Base-by-base conservation (phyloP, 163 green algal genomes). In the Scenedesmus sp. region DNA sequence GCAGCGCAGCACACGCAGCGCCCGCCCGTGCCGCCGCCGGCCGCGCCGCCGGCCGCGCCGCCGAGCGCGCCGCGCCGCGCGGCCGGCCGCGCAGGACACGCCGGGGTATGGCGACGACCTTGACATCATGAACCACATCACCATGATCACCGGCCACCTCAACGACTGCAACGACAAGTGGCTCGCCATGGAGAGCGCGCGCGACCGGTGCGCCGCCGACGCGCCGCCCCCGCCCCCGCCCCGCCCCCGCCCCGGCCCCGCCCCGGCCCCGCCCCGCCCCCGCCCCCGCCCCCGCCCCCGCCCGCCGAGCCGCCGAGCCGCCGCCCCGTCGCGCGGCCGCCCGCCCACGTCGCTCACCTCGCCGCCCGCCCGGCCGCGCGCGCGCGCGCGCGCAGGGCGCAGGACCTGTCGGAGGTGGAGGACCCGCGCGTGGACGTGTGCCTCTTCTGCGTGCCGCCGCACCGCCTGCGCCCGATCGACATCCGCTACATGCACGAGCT, bases 81-180 rank as follows among this genome's bases (percentile, higher is more conserved):
- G n/a, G n/a, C n/a, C n/a, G n/a, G 7, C 39, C 39, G 39, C 85
- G 60, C 87, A 92, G 76, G 90, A 95, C 84, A 95, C 90, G 0
- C 90, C 91, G n/a, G 91, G 91, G 34, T 94, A 95, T 76, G 89
- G 91, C 22, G 91, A 95, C 24, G 77, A 93, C 64, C 73, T 93
- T n/a, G 87, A 94, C 70, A 85, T 94, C 70, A 84, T 87, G 73
- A 78, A 82, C 67, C 87, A 90, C 79, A 90, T 94, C 34, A 80
- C 84, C 48, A 84, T 83, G 65, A 85, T 93, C 48, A 76, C 74
- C 24, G 48, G 44, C 24, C 79, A 82, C 62, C 56, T 86, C 42
- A 54, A 74, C 53, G 36, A 42, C 2, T 80, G 87, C 71, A 90
- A 90, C 75, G 29, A 73, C 36, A 86, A 86, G 81, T 95, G 89